Conservation (phyloP, 2,329 filamentous ascomycete species). For the Fusarium temperatum region DNA sequence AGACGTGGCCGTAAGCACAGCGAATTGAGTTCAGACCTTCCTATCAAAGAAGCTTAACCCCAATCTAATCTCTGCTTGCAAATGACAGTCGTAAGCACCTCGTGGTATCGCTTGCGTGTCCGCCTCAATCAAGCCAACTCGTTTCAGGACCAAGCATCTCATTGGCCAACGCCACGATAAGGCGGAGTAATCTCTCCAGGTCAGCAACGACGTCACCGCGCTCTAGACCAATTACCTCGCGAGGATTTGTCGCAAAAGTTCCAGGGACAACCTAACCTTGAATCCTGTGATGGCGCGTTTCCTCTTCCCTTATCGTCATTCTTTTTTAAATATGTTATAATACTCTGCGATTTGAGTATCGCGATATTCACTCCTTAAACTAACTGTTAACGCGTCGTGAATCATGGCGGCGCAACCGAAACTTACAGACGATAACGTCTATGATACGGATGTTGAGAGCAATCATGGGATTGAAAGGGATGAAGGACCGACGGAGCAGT, state of each 20-base stretch:
- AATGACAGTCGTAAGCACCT: slow-evolving; percentile 8
- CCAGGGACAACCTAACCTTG: slow-evolving; percentile 14
- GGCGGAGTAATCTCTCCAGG: slow-evolving; percentile 10
- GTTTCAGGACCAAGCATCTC: neutral
- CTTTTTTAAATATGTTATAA: slow-evolving; percentile 4
- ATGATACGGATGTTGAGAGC: slow-evolving; percentile 21
- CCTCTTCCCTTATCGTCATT: neutral
- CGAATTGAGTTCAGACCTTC: neutral
- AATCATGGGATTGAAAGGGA: slow-evolving; percentile 1
- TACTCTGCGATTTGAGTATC: neutral
- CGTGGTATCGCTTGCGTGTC: slow-evolving; percentile 11
- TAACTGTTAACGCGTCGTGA: neutral
- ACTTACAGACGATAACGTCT: neutral
- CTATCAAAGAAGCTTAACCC: neutral
- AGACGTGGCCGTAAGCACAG: neutral
- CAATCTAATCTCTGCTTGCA: neutral
- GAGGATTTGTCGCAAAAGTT: slow-evolving; percentile 25
- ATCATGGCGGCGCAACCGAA: slow-evolving; percentile 4
- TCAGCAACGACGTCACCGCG: slow-evolving; percentile 20
- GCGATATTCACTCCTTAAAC: neutral
- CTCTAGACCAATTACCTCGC: slow-evolving; percentile 2
- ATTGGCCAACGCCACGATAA: slow-evolving; percentile 2
- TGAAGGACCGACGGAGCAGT: slow-evolving; percentile 21
- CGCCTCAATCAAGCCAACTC: neutral
- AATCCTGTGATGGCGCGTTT: neutral